These are phyloP conservation scores for Talaromyces marneffei DNA, from an alignment of 2,329 filamentous ascomycete species.

Conservation along the genomic window DNA sequence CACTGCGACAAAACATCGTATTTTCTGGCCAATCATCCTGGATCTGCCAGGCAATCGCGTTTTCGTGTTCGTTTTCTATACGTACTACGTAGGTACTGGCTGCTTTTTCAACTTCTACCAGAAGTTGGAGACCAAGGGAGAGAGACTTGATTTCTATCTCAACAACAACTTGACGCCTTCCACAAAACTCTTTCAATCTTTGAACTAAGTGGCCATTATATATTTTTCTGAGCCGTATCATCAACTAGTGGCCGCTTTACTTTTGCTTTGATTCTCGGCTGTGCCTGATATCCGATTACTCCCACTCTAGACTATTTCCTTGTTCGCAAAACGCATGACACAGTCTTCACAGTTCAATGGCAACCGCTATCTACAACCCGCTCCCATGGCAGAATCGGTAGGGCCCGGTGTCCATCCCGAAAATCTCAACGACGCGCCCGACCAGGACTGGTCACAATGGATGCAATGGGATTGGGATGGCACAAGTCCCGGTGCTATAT, in stretches of 20 bases:
- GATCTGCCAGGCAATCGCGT: background rate
- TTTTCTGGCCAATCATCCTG: background rate
- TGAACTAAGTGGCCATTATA: background rate
- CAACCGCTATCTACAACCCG: slow-evolving; percentile 1
- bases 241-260: background rate
- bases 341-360: slow-evolving; percentile 10
- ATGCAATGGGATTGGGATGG: slow-evolving; percentile 40
- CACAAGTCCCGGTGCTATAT: slow-evolving; percentile 26
- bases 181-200: too few relatives aligned
- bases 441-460: slow-evolving; percentile 42
- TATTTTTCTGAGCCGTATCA: background rate
- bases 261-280: background rate
- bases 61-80: too few relatives aligned
- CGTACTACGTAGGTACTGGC: background rate
- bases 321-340: slow-evolving; percentile 3
- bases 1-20: background rate
- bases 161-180: background rate
- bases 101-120: background rate
- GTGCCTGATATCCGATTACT: background rate
- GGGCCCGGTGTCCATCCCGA: background rate
- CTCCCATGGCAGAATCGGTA: slow-evolving; percentile 12
- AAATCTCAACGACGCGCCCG: slow-evolving; percentile 22
- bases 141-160: background rate
- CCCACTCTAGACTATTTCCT: background rate
- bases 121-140: background rate